A percentile compares a stretch with the other conserved stretches of the same genome.
These are phyloP conservation scores for Arabis hirsuta DNA, from an alignment of 345 rosid genomes.

Conservation along the genomic window DNA sequence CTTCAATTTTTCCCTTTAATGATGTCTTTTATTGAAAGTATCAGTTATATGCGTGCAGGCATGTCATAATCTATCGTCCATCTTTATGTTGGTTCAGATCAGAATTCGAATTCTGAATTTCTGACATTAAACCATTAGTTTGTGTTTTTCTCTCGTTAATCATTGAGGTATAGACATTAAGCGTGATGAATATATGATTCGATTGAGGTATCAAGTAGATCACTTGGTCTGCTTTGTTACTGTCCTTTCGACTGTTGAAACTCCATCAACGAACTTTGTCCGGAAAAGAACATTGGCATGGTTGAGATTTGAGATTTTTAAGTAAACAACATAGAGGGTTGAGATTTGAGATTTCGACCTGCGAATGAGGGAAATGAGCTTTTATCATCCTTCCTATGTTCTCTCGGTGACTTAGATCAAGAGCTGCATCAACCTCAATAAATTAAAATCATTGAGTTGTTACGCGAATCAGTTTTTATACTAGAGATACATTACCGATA, in stretches of 20 bases:
- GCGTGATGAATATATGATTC: not conserved
- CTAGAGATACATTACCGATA: not conserved
- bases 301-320: conserved; percentile 54
- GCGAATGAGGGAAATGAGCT: conserved; percentile 62
- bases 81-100: no score
- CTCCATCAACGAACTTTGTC: conserved; percentile 95
- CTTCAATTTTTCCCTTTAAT: no score
- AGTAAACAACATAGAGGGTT: conserved; percentile 6
- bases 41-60: no score
- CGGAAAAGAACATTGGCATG: conserved; percentile 97
- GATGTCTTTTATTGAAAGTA: no score
- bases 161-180: no score
- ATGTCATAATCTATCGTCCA: no score
- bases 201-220: conserved; percentile 28
- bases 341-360: conserved; percentile 52
- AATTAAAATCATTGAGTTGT: conserved; percentile 5
- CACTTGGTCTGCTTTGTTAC: conserved; percentile 72
- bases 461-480: not conserved
- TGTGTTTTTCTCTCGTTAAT: no score
- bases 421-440: conserved; percentile 89
- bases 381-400: conserved; percentile 98
- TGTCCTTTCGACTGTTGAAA: conserved; percentile 94
- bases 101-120: no score
- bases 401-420: conserved; percentile 95
- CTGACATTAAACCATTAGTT: no score